Base-by-base conservation (phyloP, 2,329 filamentous ascomycete genomes). In the Aspergillus awamori region DNA sequence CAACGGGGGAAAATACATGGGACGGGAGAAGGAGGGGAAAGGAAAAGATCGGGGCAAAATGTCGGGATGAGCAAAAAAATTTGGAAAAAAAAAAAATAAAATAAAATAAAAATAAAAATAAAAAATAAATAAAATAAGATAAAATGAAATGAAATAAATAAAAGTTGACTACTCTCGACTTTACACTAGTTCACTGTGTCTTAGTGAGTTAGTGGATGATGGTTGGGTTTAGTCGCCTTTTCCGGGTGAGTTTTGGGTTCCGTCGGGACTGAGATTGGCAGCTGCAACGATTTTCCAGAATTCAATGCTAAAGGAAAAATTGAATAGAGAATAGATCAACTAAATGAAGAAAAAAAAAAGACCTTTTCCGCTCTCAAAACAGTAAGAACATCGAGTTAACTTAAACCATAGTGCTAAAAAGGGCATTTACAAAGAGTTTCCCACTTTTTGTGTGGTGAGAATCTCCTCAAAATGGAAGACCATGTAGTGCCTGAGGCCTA, bases 31-130 rank as follows among this genome's bases (percentile, higher is more conserved):
- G 53, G 20, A n/a, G 20, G 24, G 22, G 24, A 26, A 36, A 36
- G 36, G 26, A 6, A 24, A 30, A 56, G 6, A 43, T 67, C 62
- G 62, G 65, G 63, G 65, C 61, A 51, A 63, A 62, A 58, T 47
- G 28, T 64, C 65, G 65, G 67, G 65, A 68, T 45, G 24, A 33
- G 49, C 15, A 28, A 30, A 38, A 43, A 8, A 17, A 28, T 36
- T 36, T 20, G 20, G 11, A 11, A 36, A 36, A 26, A 36, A 36
- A 36, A 15, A 36, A 13, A 26, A 36, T n/a, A n/a, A n/a, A n/a
- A n/a, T n/a, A n/a, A n/a, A n/a, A n/a, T n/a, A n/a, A n/a, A n/a
- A n/a, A n/a, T n/a, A n/a, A n/a, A n/a, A n/a, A n/a, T n/a, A n/a
- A n/a, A n/a, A n/a, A n/a, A n/a, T n/a, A n/a, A n/a, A n/a, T n/a